Percentiles rank a stretch among this genome's conserved stretches.
phyloP scores from a whole-genome alignment of 176 grass and related monocot genomes.

The Eremochloa ophiuroides region DNA sequence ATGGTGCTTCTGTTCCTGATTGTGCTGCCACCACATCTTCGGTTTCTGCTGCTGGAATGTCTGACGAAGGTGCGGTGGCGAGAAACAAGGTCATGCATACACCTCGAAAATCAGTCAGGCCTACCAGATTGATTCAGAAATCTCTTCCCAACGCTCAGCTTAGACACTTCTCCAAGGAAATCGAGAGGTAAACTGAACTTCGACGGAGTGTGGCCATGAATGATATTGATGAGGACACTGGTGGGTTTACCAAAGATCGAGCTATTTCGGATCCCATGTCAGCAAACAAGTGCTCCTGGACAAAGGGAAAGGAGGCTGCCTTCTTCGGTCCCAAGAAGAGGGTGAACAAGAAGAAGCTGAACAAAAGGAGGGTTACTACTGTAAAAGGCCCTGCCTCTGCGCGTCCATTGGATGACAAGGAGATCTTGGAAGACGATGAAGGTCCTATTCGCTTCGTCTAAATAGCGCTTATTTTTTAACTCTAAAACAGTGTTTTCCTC shows the following conservation, averaged over 20 bases:
- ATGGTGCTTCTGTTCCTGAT: no score
- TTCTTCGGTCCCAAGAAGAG: background rate
- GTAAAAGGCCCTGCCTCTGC: background rate
- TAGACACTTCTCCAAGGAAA: background rate
- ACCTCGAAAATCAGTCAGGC: slow-evolving; percentile 6
- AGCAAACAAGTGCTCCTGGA: slow-evolving; percentile 4
- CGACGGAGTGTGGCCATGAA: background rate
- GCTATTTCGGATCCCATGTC: slow-evolving; percentile 22
- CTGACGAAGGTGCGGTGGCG: background rate
- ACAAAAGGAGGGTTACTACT: background rate
- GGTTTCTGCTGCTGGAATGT: background rate
- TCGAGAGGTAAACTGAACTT: background rate
- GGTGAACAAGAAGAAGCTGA: background rate
- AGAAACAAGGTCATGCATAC: background rate
- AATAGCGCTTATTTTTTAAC: no score
- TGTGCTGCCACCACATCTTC: background rate
- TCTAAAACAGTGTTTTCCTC: no score
- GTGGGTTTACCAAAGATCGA: background rate
- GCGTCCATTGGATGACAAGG: background rate
- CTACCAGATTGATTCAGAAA: slow-evolving; percentile 21
- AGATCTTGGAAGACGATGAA: slow-evolving; percentile 3
- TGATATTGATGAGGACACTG: background rate
- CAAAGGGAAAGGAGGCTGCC: background rate
- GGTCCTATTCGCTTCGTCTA: no score
- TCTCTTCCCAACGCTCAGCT: background rate